Evolutionary conservation across 345 rosid species (phyloP), one percentile per base, ranked within the genome.

Genomic region (Clausena lansium): DNA sequence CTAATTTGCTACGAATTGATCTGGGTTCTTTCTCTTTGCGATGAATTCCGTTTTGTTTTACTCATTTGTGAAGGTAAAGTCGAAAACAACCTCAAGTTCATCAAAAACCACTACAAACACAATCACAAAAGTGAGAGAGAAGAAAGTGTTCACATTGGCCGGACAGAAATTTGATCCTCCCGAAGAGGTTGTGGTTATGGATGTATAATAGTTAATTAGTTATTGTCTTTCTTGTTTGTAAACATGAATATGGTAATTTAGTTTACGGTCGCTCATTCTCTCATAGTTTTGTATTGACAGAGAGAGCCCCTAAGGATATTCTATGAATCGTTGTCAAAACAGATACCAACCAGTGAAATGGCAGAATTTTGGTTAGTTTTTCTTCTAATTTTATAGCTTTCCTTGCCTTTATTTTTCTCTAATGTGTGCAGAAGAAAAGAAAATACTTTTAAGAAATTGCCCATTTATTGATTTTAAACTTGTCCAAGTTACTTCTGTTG

Each of bases 261-360:
- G 38, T 50, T 35, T 36, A 22, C 24, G 38, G 39, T 22, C 33
- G 24, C 58, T 20, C 33, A 70, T 77, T 73, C 17, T 33, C 75
- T 61, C 52, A 15, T 39, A 15, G 41, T 30, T 65, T 81, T 73
- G 20, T 25, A 6, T 84, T 80, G 69, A 32, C 90, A 95, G 99
- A 94, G 99, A 73, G 99, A 95, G 74, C 98, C 99, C 7, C 81
- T 95, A 77, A 87, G 99, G 88, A 92, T 94, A 85, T 94, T 94
- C 77, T 94, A 96, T 22, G 97, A 94, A 86, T 92, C 98, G 0
- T 86, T 96, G 67, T 94, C 88, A 0, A 85, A 90, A 76, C 99
- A 94, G 82, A 91, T 88, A 75, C 98, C 99, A 20, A 79, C 86
- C 0, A 96, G 97, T 76, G 97, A 96, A 84, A 94, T 96, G 98